Percentiles rank a stretch among this genome's conserved stretches.
Conservation (phyloP, 2,329 filamentous ascomycete species). For the Fusarium fujikuroi region DNA sequence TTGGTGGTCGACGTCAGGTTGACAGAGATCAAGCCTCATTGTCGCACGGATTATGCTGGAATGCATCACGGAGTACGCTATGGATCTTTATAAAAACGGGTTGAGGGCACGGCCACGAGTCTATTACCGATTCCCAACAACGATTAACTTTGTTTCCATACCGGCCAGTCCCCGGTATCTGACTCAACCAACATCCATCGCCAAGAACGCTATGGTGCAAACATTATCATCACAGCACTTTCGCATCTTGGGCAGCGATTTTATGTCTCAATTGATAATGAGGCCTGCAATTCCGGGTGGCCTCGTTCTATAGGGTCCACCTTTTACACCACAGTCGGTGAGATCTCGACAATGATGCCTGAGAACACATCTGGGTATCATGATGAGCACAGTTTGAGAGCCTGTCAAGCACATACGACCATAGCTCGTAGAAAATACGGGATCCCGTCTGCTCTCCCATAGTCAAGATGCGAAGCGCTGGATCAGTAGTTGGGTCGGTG, state of each 20-base stretch:
- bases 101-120: background rate
- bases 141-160: background rate
- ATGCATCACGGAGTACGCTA: background rate
- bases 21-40: background rate
- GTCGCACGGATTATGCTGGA: background rate
- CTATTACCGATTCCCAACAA: background rate
- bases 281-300: background rate
- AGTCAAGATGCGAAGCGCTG: slow-evolving; percentile 1
- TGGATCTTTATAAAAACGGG: background rate
- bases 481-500: slow-evolving; percentile 3
- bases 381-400: background rate
- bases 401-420: background rate
- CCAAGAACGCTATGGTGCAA: background rate
- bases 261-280: background rate
- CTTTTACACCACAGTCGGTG: background rate
- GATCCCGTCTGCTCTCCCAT: slow-evolving; percentile 15
- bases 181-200: background rate
- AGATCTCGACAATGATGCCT: background rate
- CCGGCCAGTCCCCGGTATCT: background rate
- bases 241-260: background rate
- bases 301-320: background rate
- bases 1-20: background rate
- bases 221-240: background rate
- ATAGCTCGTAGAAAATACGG: slow-evolving; percentile 15
- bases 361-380: no score